phyloP scores from a whole-genome alignment of 208 protist genomes.

The Trypanosoma vivax region DNA sequence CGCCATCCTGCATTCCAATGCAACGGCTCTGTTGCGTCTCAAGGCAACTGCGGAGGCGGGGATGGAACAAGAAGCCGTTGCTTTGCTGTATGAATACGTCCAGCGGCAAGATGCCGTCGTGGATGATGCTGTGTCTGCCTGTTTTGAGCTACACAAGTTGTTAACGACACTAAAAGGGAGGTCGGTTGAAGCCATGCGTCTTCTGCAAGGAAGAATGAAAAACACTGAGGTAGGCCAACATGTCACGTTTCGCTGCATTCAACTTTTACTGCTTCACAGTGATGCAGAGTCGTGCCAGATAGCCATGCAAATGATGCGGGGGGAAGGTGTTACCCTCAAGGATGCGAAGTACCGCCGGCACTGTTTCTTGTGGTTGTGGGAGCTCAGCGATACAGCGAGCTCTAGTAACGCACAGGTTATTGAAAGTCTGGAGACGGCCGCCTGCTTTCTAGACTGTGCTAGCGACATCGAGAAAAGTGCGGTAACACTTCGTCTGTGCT shows the following conservation, averaged over 20 bases:
- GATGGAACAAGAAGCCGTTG: conserved; percentile 6
- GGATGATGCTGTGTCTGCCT: conserved; percentile 20
- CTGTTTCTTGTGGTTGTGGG: conserved; percentile 26
- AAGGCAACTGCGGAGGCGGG: conserved; percentile 11
- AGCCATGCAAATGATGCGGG: conserved; percentile 17
- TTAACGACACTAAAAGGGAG: conserved; percentile 7
- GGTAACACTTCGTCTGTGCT: conserved; percentile 13
- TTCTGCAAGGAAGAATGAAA: conserved; percentile 11
- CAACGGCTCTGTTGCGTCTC: conserved; percentile 16
- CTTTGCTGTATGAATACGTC: conserved; percentile 19
- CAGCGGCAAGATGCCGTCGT: conserved; percentile 13
- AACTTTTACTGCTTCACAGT: conserved; percentile 17
- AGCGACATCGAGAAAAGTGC: conserved; percentile 17
- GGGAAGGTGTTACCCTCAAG: conserved; percentile 16
- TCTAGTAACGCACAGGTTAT: conserved; percentile 5
- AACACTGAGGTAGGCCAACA: conserved; percentile 1
- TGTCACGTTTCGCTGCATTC: conserved; percentile 19
- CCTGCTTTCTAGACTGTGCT: conserved; percentile 19
- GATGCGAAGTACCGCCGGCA: conserved; percentile 16
- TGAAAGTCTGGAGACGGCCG: conserved; percentile 14
- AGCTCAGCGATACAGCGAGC: conserved; percentile 13
- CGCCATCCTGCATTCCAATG: conserved; percentile 9
- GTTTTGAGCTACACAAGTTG: conserved; percentile 26
- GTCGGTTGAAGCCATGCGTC: conserved; percentile 14
- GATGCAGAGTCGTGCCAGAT: conserved; percentile 3